phyloP scores from a whole-genome alignment of 1,284 basidiomycete genomes.

The Peniophora sp. region DNA sequence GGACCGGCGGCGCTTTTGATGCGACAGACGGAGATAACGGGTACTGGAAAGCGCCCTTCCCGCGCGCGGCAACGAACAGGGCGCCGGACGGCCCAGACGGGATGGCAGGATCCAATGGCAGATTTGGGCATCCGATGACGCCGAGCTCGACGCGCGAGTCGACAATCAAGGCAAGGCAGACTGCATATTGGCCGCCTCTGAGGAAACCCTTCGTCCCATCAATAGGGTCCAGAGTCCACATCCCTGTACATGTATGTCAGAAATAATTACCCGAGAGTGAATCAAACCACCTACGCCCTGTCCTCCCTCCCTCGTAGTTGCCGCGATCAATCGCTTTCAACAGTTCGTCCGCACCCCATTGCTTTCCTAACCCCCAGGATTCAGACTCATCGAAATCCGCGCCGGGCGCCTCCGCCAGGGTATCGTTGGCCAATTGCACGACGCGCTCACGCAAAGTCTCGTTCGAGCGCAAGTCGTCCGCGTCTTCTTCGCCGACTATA shows the following conservation, averaged over 20 bases:
- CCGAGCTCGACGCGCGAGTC: conserved; percentile 82
- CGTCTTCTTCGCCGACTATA: conserved; percentile 96
- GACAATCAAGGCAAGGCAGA: conserved; percentile 88
- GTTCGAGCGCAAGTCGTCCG: conserved; percentile 64
- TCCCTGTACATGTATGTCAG: conserved; percentile 34
- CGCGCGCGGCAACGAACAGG: conserved; percentile 78
- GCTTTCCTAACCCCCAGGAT: conserved; percentile 63
- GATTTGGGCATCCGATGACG: conserved; percentile 93
- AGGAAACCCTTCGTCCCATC: conserved; percentile 95
- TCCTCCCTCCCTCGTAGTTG: conserved; percentile 66
- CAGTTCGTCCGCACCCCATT: conserved; percentile 49
- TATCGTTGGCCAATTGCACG: conserved; percentile 78
- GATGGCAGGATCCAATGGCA: conserved; percentile 55
- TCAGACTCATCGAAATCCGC: conserved; percentile 39
- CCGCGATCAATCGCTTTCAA: conserved; percentile 86
- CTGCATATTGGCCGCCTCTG: conserved; percentile 94
- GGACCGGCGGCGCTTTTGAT: conserved; percentile 25
- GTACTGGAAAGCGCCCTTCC: conserved; percentile 77
- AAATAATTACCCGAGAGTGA: neutral
- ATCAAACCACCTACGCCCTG: conserved; percentile 58
- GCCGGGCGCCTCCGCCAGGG: conserved; percentile 49
- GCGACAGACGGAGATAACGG: conserved; percentile 14
- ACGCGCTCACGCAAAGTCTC: conserved; percentile 61
- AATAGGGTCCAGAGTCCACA: conserved; percentile 91
- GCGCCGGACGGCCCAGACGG: conserved; percentile 64